phyloP scores from a whole-genome alignment of 129 eudicot species.

The Lonicera japonica region DNA sequence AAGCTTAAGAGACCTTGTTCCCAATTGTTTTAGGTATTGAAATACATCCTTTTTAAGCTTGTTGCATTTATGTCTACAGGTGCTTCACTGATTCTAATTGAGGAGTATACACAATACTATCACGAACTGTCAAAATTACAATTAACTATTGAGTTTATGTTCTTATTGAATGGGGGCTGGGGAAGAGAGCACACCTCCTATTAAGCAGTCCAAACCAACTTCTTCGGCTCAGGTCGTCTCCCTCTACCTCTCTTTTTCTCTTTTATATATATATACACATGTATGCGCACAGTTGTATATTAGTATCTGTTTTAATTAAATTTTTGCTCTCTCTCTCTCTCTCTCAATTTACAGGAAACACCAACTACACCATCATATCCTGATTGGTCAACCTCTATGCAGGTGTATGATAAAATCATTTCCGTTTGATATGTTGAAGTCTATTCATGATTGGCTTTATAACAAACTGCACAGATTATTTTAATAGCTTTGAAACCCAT shows the following conservation, averaged over 20 bases:
- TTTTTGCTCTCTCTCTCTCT: background rate
- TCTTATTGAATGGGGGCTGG: slow-evolving; percentile 58
- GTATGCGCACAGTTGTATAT: background rate
- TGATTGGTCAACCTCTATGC: slow-evolving; percentile 84
- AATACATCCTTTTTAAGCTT: background rate
- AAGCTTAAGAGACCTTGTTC: background rate
- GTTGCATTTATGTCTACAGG: slow-evolving; percentile 23
- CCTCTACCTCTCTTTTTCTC: background rate
- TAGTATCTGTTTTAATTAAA: background rate
- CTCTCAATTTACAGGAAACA: slow-evolving; percentile 43
- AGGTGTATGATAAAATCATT: slow-evolving; percentile 32
- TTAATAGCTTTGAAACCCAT: background rate
- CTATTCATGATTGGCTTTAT: slow-evolving; percentile 1
- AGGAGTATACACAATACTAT: slow-evolving; percentile 10
- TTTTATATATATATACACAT: background rate
- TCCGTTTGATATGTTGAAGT: slow-evolving; percentile 12
- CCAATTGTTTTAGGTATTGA: background rate
- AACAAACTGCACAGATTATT: slow-evolving; percentile 9
- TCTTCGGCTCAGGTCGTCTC: slow-evolving; percentile 55
- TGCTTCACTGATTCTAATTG: slow-evolving; percentile 8
- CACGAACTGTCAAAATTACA: slow-evolving; percentile 8
- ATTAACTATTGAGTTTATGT: slow-evolving; percentile 14
- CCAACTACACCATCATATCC: slow-evolving; percentile 61
- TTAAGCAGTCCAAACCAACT: slow-evolving; percentile 62
- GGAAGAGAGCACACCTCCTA: slow-evolving; percentile 74